Evolutionary conservation across 2,329 filamentous ascomycete genomes (phyloP), one percentile per base, ranked within the genome.

Genomic region (Cladobotryum mycophilum): DNA sequence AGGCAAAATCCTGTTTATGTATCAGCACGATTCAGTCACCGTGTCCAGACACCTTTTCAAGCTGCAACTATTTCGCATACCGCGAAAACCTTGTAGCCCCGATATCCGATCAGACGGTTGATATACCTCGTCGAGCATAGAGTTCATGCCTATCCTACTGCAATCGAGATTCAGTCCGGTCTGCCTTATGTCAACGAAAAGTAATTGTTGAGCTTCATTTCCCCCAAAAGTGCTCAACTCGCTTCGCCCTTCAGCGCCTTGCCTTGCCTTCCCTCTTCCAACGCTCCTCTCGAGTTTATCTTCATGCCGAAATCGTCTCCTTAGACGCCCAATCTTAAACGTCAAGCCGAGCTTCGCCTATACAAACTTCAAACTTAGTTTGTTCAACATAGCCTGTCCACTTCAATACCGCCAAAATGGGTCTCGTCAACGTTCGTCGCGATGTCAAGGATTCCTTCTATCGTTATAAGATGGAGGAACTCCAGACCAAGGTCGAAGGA

Each of bases 381-480:
- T 7, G 13, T 25, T 35, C 22, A 45, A 15, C 3, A 45, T 44
- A 33, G 40, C 33, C 22, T 17, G 35, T 34, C 6, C 20, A 20
- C 30, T 6, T 37, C 52, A 70, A 70, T 50, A 78, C 70, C 74
- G 76, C 71, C 82, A 90, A 64, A 74, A 97, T 97, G 93, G 86
- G 89, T 81, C 91, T 89, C 77, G 80, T 99, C 83, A 99, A 99
- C 76, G 91, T 97, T 75, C 91, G 91, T 74, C 89, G 89, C 75
- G 92, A 97, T 87, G 86, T 96, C 78, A 86, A 86, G 79, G 93
- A 99, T 77, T 87, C 87, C 76, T 99, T 96, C 84, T 99, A 99
- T 79, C 93, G 93, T 73, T 99, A 99, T 85, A 99, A 99, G 84
- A 99, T 99, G 93, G 93, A 97, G 78, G 86, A 85, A 64, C 79